Evolutionary conservation across 495 filamentous ascomycete species (phyloP).

Genomic region (Hypomontagnella monticulosa): DNA sequence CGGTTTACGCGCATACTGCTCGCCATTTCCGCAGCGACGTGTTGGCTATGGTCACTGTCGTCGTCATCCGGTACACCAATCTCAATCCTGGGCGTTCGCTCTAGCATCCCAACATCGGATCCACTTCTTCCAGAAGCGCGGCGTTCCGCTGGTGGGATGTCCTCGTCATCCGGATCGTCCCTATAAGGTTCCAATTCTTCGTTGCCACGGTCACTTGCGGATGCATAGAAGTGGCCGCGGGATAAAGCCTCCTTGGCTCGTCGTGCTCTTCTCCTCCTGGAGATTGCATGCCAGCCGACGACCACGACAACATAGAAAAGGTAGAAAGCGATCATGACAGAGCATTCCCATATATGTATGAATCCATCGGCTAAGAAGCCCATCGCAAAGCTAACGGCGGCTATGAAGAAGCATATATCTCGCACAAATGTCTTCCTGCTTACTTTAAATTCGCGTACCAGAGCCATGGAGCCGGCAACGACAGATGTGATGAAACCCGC

Average conservation of each 20-base stretch:
- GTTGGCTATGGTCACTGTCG: slow-evolving; percentile 77
- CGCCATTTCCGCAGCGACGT: slow-evolving; percentile 81
- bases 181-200: slow-evolving; percentile 73
- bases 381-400: slow-evolving; percentile 88
- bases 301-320: slow-evolving; percentile 89
- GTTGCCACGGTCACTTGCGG: slow-evolving; percentile 51
- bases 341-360: slow-evolving; percentile 88
- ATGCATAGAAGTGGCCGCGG: slow-evolving; percentile 74
- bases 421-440: slow-evolving; percentile 87
- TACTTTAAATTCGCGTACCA: slow-evolving; percentile 92
- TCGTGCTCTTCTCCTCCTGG: slow-evolving; percentile 66
- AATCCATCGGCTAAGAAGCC: slow-evolving; percentile 85
- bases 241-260: slow-evolving; percentile 73
- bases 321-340: slow-evolving; percentile 91
- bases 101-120: slow-evolving; percentile 76
- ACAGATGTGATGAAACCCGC: slow-evolving; percentile 97
- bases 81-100: slow-evolving; percentile 65
- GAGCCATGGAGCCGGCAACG: slow-evolving; percentile 97
- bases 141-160: slow-evolving; percentile 64
- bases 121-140: slow-evolving; percentile 39
- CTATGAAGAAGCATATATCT: slow-evolving; percentile 93
- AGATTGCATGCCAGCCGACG: slow-evolving; percentile 91
- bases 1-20: slow-evolving; percentile 92
- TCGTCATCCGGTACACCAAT: slow-evolving; percentile 66
- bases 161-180: slow-evolving; percentile 78